These are phyloP conservation scores for Cordyceps cateniannulata DNA, from an alignment of 2,329 filamentous ascomycete genomes.

Conservation along the genomic window DNA sequence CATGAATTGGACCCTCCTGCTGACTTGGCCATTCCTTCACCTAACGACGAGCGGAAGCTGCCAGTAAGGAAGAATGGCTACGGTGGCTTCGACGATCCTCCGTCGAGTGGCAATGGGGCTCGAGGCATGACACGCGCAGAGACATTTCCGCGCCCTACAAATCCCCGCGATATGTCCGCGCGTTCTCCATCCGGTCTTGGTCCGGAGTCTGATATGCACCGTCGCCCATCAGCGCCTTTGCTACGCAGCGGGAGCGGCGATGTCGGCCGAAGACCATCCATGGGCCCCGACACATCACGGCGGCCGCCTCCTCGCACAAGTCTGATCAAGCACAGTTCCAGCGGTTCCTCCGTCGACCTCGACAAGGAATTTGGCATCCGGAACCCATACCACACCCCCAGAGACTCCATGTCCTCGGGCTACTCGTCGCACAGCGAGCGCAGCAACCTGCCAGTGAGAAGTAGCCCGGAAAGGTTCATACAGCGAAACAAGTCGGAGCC, in stretches of 20 bases:
- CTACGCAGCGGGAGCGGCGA: slow-evolving; percentile 3
- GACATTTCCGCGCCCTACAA: slow-evolving; percentile 43
- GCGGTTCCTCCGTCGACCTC: slow-evolving; percentile 43
- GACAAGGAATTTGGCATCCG: slow-evolving; percentile 53
- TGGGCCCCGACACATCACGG: slow-evolving; percentile 44
- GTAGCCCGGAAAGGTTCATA: slow-evolving; percentile 30
- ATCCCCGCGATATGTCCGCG: slow-evolving; percentile 29
- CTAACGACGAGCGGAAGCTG: neutral
- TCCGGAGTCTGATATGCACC: slow-evolving; percentile 27
- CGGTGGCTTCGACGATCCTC: slow-evolving; percentile 49
- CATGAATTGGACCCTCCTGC: neutral
- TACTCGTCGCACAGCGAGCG: slow-evolving; percentile 53
- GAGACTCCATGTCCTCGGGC: slow-evolving; percentile 59
- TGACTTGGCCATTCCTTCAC: slow-evolving; percentile 20
- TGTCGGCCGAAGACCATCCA: slow-evolving; percentile 19
- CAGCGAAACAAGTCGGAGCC: neutral
- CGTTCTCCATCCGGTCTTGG: slow-evolving; percentile 45
- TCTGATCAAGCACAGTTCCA: slow-evolving; percentile 35
- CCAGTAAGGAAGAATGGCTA: slow-evolving; percentile 42
- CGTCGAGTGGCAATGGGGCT: slow-evolving; percentile 30
- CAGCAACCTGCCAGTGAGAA: slow-evolving; percentile 54
- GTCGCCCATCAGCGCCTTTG: slow-evolving; percentile 12
- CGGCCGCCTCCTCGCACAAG: slow-evolving; percentile 47
- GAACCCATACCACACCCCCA: slow-evolving; percentile 59
- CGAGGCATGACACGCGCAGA: slow-evolving; percentile 40